These are phyloP conservation scores for Gillenia trifoliata DNA, from an alignment of 306 rosid species.

Conservation along the genomic window DNA sequence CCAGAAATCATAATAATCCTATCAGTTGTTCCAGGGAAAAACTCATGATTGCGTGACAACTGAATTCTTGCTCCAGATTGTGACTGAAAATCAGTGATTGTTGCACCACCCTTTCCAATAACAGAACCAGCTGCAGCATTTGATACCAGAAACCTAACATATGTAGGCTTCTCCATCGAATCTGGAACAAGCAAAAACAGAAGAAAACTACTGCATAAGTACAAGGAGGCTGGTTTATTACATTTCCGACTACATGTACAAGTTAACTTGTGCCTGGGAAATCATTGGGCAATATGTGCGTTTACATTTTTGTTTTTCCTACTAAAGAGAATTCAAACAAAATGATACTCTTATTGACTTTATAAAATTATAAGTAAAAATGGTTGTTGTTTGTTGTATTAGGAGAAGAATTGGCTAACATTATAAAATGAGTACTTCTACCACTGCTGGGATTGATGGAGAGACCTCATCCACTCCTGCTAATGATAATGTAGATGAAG, in stretches of 20 bases:
- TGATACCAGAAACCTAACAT: slow-evolving; percentile 90
- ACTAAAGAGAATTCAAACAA: too few relatives aligned
- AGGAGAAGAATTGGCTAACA: too few relatives aligned
- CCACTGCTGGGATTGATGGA: too few relatives aligned
- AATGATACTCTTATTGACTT: too few relatives aligned
- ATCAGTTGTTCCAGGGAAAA: slow-evolving; percentile 98
- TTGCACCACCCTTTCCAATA: slow-evolving; percentile 99
- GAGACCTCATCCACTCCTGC: too few relatives aligned
- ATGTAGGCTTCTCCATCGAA: slow-evolving; percentile 73
- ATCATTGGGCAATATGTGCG: neutral
- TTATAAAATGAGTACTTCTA: too few relatives aligned
- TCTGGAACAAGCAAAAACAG: slow-evolving; percentile 48
- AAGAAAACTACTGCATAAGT: slow-evolving; percentile 7
- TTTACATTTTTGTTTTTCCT: too few relatives aligned
- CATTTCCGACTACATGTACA: neutral
- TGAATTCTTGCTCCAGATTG: slow-evolving; percentile 99
- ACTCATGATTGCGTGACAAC: slow-evolving; percentile 91
- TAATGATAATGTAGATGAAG: too few relatives aligned
- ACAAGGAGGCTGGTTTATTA: slow-evolving; percentile 7
- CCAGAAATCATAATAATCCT: slow-evolving; percentile 98
- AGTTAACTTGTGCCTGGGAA: neutral
- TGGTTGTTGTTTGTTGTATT: too few relatives aligned
- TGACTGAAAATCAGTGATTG: slow-evolving; percentile 97
- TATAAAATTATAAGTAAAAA: too few relatives aligned
- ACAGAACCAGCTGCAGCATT: slow-evolving; percentile 99